Percentiles rank a stretch among this genome's conserved stretches.
Evolutionary conservation across 768 basidiomycete species (phyloP).

Genomic region (Tricholoma terreum): DNA sequence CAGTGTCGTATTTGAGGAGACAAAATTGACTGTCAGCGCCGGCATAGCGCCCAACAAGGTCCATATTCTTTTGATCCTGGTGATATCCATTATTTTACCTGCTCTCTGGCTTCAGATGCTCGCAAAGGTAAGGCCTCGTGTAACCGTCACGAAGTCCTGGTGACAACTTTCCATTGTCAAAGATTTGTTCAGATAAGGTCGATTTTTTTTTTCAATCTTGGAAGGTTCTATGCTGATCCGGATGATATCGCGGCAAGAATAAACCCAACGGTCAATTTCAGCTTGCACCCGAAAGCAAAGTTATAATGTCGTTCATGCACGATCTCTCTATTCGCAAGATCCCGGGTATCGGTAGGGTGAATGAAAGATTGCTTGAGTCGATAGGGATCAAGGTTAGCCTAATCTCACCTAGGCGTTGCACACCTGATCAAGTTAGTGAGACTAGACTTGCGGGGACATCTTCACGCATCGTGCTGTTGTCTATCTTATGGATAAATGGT

Average conservation of each 20-base stretch:
- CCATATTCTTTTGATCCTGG: slow-evolving; percentile 19
- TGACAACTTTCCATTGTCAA: neutral
- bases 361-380: slow-evolving; percentile 82
- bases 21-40: slow-evolving; percentile 86
- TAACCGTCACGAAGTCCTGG: neutral
- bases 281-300: slow-evolving; percentile 59
- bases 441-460: slow-evolving; percentile 88
- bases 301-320: slow-evolving; percentile 74
- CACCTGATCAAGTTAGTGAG: neutral
- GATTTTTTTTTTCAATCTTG: slow-evolving; percentile 1
- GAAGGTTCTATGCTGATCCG: slow-evolving; percentile 1
- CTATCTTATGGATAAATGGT: slow-evolving; percentile 83
- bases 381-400: slow-evolving; percentile 75
- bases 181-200: slow-evolving; percentile 94
- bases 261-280: slow-evolving; percentile 93
- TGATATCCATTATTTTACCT: neutral
- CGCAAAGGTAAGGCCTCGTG: slow-evolving; percentile 63
- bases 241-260: slow-evolving; percentile 46
- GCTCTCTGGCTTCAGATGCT: slow-evolving; percentile 58
- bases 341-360: slow-evolving; percentile 88
- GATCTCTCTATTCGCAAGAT: slow-evolving; percentile 83
- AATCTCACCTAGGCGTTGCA: neutral
- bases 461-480: slow-evolving; percentile 69
- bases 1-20: slow-evolving; percentile 67
- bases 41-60: slow-evolving; percentile 97